phyloP scores from a whole-genome alignment of 164 flowering plant genomes.

The Hamamelis virginiana region DNA sequence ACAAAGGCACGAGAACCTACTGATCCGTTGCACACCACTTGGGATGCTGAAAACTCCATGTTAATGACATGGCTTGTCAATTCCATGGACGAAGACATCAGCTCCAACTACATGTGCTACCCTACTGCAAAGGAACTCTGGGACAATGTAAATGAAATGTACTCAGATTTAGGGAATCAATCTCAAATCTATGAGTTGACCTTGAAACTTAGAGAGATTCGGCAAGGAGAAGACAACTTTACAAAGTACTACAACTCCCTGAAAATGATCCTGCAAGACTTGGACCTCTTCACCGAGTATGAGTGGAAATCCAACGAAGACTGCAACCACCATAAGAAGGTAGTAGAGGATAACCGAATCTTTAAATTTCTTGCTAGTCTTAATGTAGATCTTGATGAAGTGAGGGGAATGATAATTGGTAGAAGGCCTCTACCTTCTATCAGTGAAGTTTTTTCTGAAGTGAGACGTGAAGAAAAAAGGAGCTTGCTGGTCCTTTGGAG shows the following conservation, averaged over 20 bases:
- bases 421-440: not conserved
- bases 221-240: not conserved
- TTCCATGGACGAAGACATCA: too few relatives aligned
- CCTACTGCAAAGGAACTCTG: slow-evolving; percentile 3
- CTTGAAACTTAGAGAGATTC: too few relatives aligned
- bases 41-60: too few relatives aligned
- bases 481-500: not conserved
- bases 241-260: slow-evolving; percentile 8
- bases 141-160: slow-evolving; percentile 15
- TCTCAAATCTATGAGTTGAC: too few relatives aligned
- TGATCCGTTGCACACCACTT: too few relatives aligned
- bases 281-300: not conserved
- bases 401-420: slow-evolving; percentile 1
- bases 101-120: too few relatives aligned
- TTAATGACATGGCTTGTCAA: too few relatives aligned
- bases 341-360: too few relatives aligned
- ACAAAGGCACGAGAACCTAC: not conserved
- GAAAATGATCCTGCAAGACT: slow-evolving; percentile 1
- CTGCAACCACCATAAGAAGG: not conserved
- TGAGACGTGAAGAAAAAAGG: not conserved
- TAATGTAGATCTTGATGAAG: slow-evolving; percentile 14
- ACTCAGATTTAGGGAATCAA: too few relatives aligned
- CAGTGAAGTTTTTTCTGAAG: too few relatives aligned
- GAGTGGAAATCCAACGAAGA: slow-evolving; percentile 5
- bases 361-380: too few relatives aligned